Evolutionary conservation across 1,139 yeast genomes (phyloP), one percentile per base, ranked within the genome.

Genomic region (Saccharomyces pastorianus): DNA sequence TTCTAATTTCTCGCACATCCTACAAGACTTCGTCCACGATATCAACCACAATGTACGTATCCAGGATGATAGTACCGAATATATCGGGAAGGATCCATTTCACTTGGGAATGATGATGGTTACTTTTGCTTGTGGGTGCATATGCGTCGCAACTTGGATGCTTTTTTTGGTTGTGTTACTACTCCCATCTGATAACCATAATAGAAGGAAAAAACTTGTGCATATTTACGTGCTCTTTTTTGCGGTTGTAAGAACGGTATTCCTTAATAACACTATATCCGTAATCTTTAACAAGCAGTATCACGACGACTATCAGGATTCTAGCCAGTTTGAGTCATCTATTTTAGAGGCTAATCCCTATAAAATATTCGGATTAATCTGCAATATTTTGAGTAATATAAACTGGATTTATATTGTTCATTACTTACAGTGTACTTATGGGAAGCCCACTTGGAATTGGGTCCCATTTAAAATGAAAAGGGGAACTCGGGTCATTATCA

Each of bases 61-160:
- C 5, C 32, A 27, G 6, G 17, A 14, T 8, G 34, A 29, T 11
- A 27, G 23, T 23, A 2, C 11, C 25, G 6, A 14, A 13, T 28
- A 14, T 9, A 8, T 49, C 31, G 48, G 51, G 8, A 56, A 53
- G 31, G 58, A 58, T 34, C 26, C 34, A 6, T 59, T 59, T 46
- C 25, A 23, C 25, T 46, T 49, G 11, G 50, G 60, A 20, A 51
- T 47, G 29, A 26, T 58, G 13, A 51, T 58, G 53, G 32, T 54
- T 1, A 53, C 56, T 2, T 58, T 57, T 49, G 51, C 54, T 3
- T 42, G 53, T 20, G 52, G 54, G 2, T 53, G 54, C 9, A 56
- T 56, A 28, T 55, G 61, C 46, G 55, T 50, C 6, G 61, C 58
- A 14, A 49, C 59, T 14, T 59, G 62, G 62, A 58, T 59, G 60